Evolutionary conservation across 257 asterid species (phyloP), one percentile per base, ranked within the genome.

Genomic region (Fraxinus anomala): DNA sequence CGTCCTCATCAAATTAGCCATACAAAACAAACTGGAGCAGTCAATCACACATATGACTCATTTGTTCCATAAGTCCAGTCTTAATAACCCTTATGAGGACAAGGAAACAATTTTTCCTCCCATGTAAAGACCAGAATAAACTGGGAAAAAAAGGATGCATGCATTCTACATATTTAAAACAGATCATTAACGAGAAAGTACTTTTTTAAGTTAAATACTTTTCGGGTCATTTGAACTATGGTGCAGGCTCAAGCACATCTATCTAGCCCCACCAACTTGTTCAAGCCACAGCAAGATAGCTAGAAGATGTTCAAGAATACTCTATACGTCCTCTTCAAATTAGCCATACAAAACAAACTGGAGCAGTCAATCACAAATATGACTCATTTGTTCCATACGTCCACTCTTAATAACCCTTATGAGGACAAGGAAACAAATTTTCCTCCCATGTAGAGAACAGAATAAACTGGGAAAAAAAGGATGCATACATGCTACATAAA

Each of bases 1-100:
- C 5, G 24, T 30, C 14, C n/a, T 61, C 11, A 0, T 28, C 31
- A 1, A 34, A 34, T 61, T 61, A 61, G 78, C 23, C 68, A 77
- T 51, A 59, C 76, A 82, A 28, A 47, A 21, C 24, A 39, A 37
- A 69, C 69, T 77, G 34, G 33, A 72, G 78, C 56, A 72, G 74
- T 24, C 67, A 68, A 28, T 13, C 71, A 74, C 34, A 66, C 33
- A 59, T 74, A 28, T 74, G 49, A 73, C 61, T 19, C 26, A 54
- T n/a, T 54, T 1, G 65, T 54, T 54, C 65, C 26, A 17, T 1
- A 54, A 0, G 3, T 7, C 77, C 49, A 10, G 49, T 19, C 17
- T 8, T 54, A 44, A 4, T 54, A 44, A 14, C 56, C 56, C n/a
- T 4, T 56, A 26, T 40, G 24, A 77, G 73, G 51, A 33, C 34